Percentiles rank a stretch among this genome's conserved stretches.
Conservation (phyloP, 768 basidiomycete genomes). For the Tulasnella sp. region DNA sequence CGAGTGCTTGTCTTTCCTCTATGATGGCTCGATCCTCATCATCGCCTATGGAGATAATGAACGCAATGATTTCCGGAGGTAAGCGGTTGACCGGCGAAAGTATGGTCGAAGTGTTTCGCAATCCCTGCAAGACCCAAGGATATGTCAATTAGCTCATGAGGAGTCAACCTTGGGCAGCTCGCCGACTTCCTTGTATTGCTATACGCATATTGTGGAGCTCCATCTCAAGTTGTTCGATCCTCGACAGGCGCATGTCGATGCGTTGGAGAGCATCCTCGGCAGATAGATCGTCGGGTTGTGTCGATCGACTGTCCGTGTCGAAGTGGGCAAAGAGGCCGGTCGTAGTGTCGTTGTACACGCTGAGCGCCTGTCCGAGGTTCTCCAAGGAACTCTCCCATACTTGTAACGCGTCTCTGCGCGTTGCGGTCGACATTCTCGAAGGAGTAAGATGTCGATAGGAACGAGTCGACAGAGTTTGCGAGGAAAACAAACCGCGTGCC, state of each 20-base stretch:
- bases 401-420: background rate
- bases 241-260: background rate
- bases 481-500: background rate
- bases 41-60: background rate
- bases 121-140: background rate
- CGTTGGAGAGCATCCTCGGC: constrained; percentile 1
- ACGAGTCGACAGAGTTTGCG: background rate
- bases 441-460: background rate
- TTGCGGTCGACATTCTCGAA: background rate
- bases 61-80: constrained; percentile 4
- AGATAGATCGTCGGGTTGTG: background rate
- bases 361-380: background rate
- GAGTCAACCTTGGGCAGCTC: background rate
- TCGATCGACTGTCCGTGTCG: background rate
- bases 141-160: background rate
- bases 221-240: background rate
- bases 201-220: background rate
- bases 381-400: background rate
- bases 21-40: background rate
- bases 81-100: background rate
- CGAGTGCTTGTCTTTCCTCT: background rate
- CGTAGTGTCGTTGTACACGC: background rate
- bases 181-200: background rate
- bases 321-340: background rate
- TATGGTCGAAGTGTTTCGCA: constrained; percentile 4